Evolutionary conservation across 768 basidiomycete species (phyloP).

Genomic region (Pisolithus microcarpus): DNA sequence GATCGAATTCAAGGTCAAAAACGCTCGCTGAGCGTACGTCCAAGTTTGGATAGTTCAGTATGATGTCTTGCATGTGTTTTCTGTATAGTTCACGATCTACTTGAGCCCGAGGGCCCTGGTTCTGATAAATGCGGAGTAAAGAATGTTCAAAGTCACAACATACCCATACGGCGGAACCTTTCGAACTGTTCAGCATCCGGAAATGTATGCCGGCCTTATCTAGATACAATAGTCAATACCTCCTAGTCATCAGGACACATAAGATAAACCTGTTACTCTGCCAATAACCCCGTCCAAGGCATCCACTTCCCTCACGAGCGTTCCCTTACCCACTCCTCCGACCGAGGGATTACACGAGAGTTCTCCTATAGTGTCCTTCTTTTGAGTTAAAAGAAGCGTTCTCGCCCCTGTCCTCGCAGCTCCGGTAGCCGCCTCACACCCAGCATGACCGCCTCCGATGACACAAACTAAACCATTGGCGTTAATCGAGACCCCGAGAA

Average conservation of each 20-base stretch:
- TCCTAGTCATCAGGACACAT: not conserved
- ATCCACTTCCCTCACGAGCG: slow-evolving; percentile 84
- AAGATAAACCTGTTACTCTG: slow-evolving; percentile 58
- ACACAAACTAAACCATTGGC: slow-evolving; percentile 55
- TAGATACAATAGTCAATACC: slow-evolving; percentile 19
- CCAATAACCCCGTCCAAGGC: slow-evolving; percentile 87
- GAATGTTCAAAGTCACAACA: slow-evolving; percentile 12
- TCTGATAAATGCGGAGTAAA: not conserved
- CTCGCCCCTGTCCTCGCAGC: slow-evolving; percentile 77
- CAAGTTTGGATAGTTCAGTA: slow-evolving; percentile 62
- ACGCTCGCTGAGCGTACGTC: slow-evolving; percentile 67
- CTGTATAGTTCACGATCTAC: slow-evolving; percentile 84
- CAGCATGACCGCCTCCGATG: slow-evolving; percentile 90
- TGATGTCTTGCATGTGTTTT: slow-evolving; percentile 64
- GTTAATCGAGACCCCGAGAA: slow-evolving; percentile 35
- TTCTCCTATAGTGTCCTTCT: slow-evolving; percentile 70
- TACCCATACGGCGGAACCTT: slow-evolving; percentile 87
- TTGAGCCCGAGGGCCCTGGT: slow-evolving; percentile 84
- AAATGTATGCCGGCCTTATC: slow-evolving; percentile 89
- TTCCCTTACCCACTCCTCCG: slow-evolving; percentile 89
- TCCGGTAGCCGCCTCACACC: slow-evolving; percentile 86
- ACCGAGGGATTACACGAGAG: slow-evolving; percentile 91
- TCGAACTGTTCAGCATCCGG: slow-evolving; percentile 76
- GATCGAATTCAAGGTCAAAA: slow-evolving; percentile 68
- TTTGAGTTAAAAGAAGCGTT: slow-evolving; percentile 78